These are phyloP conservation scores for Glaciozyma antarctica DNA, from an alignment of 768 basidiomycete species.

Conservation along the genomic window DNA sequence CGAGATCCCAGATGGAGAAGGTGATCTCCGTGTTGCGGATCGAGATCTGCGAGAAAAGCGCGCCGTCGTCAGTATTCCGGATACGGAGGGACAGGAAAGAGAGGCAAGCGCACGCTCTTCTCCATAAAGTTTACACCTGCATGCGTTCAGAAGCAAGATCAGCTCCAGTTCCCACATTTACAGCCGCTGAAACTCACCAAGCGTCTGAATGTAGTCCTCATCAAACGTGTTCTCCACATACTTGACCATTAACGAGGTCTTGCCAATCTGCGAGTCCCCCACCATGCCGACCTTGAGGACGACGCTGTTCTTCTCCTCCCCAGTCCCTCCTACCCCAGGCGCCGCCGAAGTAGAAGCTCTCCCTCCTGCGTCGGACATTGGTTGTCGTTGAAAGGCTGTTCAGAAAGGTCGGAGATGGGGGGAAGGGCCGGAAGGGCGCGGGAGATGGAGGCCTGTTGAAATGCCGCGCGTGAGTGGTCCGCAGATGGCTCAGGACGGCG, in stretches of 20 bases:
- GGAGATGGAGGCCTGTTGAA: no score
- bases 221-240: slow-evolving; percentile 81
- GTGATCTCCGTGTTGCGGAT: slow-evolving; percentile 98
- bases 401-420: no score
- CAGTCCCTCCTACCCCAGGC: no score
- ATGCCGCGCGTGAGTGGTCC: no score
- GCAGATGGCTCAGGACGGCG: no score
- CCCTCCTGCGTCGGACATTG: no score
- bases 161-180: background rate
- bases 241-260: slow-evolving; percentile 99
- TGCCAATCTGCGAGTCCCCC: slow-evolving; percentile 97
- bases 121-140: slow-evolving; percentile 99
- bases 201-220: slow-evolving; percentile 98
- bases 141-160: background rate
- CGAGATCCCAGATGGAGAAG: slow-evolving; percentile 74
- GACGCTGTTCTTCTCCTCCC: slow-evolving; percentile 12
- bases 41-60: slow-evolving; percentile 48
- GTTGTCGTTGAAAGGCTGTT: no score
- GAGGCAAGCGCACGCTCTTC: slow-evolving; percentile 53
- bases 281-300: slow-evolving; percentile 83
- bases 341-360: no score
- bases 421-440: no score
- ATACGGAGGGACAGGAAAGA: background rate
- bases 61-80: background rate
- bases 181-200: slow-evolving; percentile 44